Conservation (phyloP, 306 rosid genomes). For the Fagus crenata region DNA sequence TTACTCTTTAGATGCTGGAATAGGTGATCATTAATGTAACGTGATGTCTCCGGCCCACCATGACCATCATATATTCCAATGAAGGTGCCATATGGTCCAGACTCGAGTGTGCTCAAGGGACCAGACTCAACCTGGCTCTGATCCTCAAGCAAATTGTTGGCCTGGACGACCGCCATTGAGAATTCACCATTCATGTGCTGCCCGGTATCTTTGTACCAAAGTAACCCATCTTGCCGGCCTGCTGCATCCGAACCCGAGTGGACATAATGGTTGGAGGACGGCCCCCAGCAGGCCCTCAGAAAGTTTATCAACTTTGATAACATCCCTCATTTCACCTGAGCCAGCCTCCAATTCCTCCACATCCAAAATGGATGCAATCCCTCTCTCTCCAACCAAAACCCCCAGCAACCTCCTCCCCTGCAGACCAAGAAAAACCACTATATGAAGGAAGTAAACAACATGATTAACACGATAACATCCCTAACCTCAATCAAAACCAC, state of each 20-base stretch:
- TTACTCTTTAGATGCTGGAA: slow-evolving; percentile 80
- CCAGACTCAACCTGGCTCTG: slow-evolving; percentile 96
- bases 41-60: slow-evolving; percentile 95
- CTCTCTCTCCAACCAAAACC: slow-evolving; percentile 26
- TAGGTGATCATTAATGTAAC: slow-evolving; percentile 69
- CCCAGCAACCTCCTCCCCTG: slow-evolving; percentile 35
- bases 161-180: slow-evolving; percentile 95
- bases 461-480: background rate
- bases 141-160: slow-evolving; percentile 94
- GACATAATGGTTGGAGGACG: slow-evolving; percentile 45
- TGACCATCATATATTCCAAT: slow-evolving; percentile 90
- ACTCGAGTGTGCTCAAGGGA: slow-evolving; percentile 63
- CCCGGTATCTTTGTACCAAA: slow-evolving; percentile 91
- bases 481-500: slow-evolving; percentile 11
- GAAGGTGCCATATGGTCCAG: slow-evolving; percentile 82
- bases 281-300: slow-evolving; percentile 82
- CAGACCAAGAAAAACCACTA: slow-evolving; percentile 15
- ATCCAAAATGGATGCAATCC: slow-evolving; percentile 66
- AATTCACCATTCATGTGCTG: slow-evolving; percentile 85
- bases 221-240: slow-evolving; percentile 78
- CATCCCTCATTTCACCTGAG: slow-evolving; percentile 98
- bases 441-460: slow-evolving; percentile 10
- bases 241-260: slow-evolving; percentile 54
- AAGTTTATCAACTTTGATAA: slow-evolving; percentile 81
- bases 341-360: slow-evolving; percentile 60